Evolutionary conservation across 192 early-diverging fungal genomes (phyloP), one percentile per base, ranked within the genome.

Genomic region (Coemansia sp.): DNA sequence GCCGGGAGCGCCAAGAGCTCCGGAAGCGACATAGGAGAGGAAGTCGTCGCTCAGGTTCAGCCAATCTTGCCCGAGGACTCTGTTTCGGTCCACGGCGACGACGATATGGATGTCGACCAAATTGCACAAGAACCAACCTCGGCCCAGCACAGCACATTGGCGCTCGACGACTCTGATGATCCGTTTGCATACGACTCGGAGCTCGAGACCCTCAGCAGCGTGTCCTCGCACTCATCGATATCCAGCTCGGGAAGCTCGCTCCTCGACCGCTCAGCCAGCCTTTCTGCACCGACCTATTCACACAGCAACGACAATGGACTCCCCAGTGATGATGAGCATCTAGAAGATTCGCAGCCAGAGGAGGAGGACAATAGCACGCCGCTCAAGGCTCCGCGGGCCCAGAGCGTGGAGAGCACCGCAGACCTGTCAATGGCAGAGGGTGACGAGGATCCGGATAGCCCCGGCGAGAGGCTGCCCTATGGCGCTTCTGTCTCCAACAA

Each of bases 171-270:
- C 19, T 37, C 51, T 7, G 64, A 76, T 26, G 72, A 76, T 44
- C 67, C 67, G 26, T 76, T 76, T 49, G 66, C 65, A 17, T 76
- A 76, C 48, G 67, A 76, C 58, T 76, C 72, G 1, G 72, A 76
- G 19, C 45, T 76, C 18, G 72, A 76, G 33, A 76, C 72, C 5
- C 66, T 76, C 3, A 76, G 66, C 62, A 76, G 61, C 26, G 67
- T 76, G 20, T 76, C 72, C 0, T 76, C 72, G 17, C 71, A 67
- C 39, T 58, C 64, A 19, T 74, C 71, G 10, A 74, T 74, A n/a
- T 54, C 64, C 30, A 62, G 71, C 47, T 55, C 71, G 0, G 45
- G 33, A 18, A 28, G 50, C 37, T 67, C 64, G 27, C 24, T 55
- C 1, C 40, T 67, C 2, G 71, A 67, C 11, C 54, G 44, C n/a